Evolutionary conservation across 2,329 filamentous ascomycete genomes (phyloP), one percentile per base, ranked within the genome.

Genomic region (Fusarium torreyae): DNA sequence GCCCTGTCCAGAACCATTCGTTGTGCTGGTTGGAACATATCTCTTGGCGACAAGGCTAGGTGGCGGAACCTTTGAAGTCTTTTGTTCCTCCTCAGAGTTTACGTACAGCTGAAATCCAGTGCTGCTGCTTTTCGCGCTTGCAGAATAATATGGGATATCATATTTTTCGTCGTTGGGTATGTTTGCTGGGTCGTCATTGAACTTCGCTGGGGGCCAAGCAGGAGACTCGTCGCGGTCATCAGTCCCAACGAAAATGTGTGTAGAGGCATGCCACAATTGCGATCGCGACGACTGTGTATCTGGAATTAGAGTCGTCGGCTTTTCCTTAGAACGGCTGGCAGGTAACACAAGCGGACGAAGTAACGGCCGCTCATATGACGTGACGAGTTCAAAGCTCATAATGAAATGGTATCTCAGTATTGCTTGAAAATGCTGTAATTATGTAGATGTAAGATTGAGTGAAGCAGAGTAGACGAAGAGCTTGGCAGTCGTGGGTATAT

Each of bases 71-170:
- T 13, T 46, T 0, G 50, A 20, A 2, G 18, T 6, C 11, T 0
- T 1, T 0, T 17, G 7, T 0, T 1, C 18, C 10, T 24, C 1
- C 0, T 0, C 17, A 2, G 2, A 10, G 4, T 34, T 7, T 2
- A 20, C 24, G 39, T 34, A 34, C 0, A 53, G 39, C 20, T 7
- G 11, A 1, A 53, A 53, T 0, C 0, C 7, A 1, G 7, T 2
- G 0, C 1, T 3, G 9, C 13, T 46, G 8, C 0, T 1, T 26
- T 45, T 45, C 11, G 22, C 45, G 13, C 28, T 53, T 8, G 8
- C 15, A 3, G 39, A 5, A 34, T 46, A 7, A 17, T 53, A 53
- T 9, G 51, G 39, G 26, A 54, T 46, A 8, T 46, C 18, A 20
- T 54, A 46, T 34, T 17, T n/a, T 43, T 46, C 28, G 3, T 54